Base-by-base conservation (phyloP, 148 eudicot genomes). In the Rhododendron griersonianum region DNA sequence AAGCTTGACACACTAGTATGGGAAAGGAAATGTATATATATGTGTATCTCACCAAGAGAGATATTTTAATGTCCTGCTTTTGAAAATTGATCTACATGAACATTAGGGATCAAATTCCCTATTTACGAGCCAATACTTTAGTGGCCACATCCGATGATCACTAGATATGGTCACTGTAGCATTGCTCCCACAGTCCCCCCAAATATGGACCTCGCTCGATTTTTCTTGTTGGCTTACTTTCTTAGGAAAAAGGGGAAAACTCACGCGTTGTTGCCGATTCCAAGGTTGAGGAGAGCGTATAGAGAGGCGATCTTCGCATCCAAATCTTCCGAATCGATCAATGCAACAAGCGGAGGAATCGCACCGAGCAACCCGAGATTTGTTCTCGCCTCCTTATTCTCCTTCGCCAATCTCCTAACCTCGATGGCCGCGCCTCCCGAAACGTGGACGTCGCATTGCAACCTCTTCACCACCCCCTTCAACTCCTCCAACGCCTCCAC, bases 271-370 rank as follows among this genome's bases (percentile, higher is more conserved):
- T 97, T 97, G 61, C 91, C 92, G 78, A 97, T 97, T 78, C 93
- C 96, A 11, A 97, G 91, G 86, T 97, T 97, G 83, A 97, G 98
- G 76, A 97, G 90, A 79, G 98, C 98, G 78, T 97, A 97, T 15
- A 97, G 89, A 55, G 98, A 92, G 6, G 92, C 92, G 82, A 93
- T 91, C 33, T 90, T 92, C 47, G 82, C 83, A 19, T 82, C 78
- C n/a, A 76, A 41, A 67, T 87, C 89, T 2, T 65, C 74, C 23
- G 81, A 87, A 87, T 92, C 94, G 15, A 97, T 87, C 89, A 97
- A 69, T 0, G 86, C 88, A 16, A 97, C 91, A 14, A 97, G 90
- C 7, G 98, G 96, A 3, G 99, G 98, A 87, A 97, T 97, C 6
- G 95, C 98, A 50, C 99, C 99, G n/a, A 97, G 91, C 90, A 95